A percentile compares a stretch with the other conserved stretches of the same genome.
Conservation (phyloP, 1,284 basidiomycete species). For the Pseudozyma tsukubaensis region DNA sequence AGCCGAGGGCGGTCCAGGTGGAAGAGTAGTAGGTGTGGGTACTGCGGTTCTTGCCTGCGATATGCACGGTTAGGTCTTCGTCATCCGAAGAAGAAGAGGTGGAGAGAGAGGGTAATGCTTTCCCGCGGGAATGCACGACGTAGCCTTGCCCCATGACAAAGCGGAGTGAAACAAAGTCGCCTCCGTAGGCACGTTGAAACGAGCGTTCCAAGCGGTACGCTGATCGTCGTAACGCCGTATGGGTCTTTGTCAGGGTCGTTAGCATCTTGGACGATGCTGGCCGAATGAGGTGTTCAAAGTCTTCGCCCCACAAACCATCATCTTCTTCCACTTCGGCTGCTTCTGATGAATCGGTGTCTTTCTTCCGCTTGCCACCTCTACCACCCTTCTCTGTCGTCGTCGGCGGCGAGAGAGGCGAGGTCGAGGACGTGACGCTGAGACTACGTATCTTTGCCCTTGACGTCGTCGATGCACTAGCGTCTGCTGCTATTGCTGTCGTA, state of each 20-base stretch:
- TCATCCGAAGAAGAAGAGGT: slow-evolving; percentile 1
- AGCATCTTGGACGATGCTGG: slow-evolving; percentile 55
- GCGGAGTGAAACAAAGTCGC: slow-evolving; percentile 50
- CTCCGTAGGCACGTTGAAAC: slow-evolving; percentile 34
- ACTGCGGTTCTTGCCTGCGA: slow-evolving; percentile 55
- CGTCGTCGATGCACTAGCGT: too few relatives aligned
- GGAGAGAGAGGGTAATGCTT: slow-evolving; percentile 16
- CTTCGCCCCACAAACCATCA: slow-evolving; percentile 53
- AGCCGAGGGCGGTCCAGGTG: slow-evolving; percentile 54
- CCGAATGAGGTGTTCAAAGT: slow-evolving; percentile 65
- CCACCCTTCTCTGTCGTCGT: not conserved
- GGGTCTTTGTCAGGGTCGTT: slow-evolving; percentile 34
- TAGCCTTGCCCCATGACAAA: slow-evolving; percentile 62
- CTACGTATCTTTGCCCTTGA: slow-evolving; percentile 12
- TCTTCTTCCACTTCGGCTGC: slow-evolving; percentile 3
- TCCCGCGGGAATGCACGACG: slow-evolving; percentile 60
- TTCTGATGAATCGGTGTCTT: too few relatives aligned
- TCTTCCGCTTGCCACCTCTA: too few relatives aligned
- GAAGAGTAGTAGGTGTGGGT: slow-evolving; percentile 61
- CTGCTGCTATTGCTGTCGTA: too few relatives aligned
- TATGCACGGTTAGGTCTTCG: slow-evolving; percentile 35
- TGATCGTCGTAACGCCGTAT: slow-evolving; percentile 34
- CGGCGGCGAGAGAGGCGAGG: not conserved
- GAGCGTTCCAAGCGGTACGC: slow-evolving; percentile 43
- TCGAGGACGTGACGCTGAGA: not conserved